phyloP scores from a whole-genome alignment of 805 yeast species.

The Candida sanyiensis region DNA sequence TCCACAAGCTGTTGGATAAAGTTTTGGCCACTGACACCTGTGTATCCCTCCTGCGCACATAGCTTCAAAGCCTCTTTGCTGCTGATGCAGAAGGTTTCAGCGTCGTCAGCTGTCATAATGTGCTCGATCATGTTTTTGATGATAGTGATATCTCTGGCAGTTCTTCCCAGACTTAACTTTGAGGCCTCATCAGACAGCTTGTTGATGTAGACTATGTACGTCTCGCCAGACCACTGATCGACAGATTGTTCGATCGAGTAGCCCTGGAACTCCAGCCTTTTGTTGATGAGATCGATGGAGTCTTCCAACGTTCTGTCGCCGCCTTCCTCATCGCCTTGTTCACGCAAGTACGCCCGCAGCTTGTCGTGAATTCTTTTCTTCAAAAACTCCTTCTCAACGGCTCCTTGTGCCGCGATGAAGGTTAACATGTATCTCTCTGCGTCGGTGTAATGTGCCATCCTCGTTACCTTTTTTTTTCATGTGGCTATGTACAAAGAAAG shows the following conservation, averaged over 20 bases:
- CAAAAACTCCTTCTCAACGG: slow-evolving; percentile 23
- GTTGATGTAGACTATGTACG: slow-evolving; percentile 34
- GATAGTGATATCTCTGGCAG: slow-evolving; percentile 36
- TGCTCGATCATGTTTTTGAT: slow-evolving; percentile 37
- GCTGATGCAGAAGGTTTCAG: slow-evolving; percentile 31
- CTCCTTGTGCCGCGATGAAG: slow-evolving; percentile 28
- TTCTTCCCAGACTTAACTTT: slow-evolving; percentile 30
- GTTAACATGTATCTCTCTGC: slow-evolving; percentile 26
- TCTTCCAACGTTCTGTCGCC: neutral
- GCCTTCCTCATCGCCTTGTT: slow-evolving; percentile 5
- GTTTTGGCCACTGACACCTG: slow-evolving; percentile 34
- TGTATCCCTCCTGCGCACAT: slow-evolving; percentile 24
- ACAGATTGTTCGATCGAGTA: slow-evolving; percentile 33
- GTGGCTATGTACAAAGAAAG: no score
- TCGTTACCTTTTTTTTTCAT: neutral
- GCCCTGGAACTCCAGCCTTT: slow-evolving; percentile 27
- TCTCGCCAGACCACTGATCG: slow-evolving; percentile 31
- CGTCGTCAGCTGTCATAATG: slow-evolving; percentile 25
- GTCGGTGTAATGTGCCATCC: slow-evolving; percentile 10
- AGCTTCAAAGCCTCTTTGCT: slow-evolving; percentile 21
- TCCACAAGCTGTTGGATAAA: slow-evolving; percentile 37
- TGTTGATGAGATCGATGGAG: slow-evolving; percentile 25
- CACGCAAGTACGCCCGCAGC: slow-evolving; percentile 2
- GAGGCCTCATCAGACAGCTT: slow-evolving; percentile 31
- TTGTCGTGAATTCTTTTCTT: no score